Conservation (phyloP, 352 stramenopile species). For the Pythium apleroticum region DNA sequence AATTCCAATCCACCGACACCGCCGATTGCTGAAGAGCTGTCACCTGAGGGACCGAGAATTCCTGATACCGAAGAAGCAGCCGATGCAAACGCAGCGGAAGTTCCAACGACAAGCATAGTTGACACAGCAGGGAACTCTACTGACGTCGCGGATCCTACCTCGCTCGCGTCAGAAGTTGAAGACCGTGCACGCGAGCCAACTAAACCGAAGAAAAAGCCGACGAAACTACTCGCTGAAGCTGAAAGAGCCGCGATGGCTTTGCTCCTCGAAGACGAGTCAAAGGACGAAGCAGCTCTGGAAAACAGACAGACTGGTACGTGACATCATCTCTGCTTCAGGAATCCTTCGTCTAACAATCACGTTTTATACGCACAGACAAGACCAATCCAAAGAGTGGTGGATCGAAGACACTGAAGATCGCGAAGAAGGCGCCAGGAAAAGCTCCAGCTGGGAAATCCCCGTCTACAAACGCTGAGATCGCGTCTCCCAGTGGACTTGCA, state of each 20-base stretch:
- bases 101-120: neutral
- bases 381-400: neutral
- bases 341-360: neutral
- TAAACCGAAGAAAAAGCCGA: neutral
- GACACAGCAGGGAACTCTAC: neutral
- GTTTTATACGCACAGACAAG: neutral
- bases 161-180: neutral
- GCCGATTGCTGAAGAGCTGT: neutral
- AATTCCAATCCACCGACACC: neutral
- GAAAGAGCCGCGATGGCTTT: neutral
- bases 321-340: too few species aligned
- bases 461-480: neutral
- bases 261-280: constrained; percentile 8
- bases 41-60: neutral
- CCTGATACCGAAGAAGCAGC: neutral
- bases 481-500: too few species aligned
- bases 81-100: too few species aligned
- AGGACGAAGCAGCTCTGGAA: too few species aligned
- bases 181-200: neutral
- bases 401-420: neutral
- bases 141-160: neutral
- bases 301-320: too few species aligned
- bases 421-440: neutral
- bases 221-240: constrained; percentile 13
- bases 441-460: neutral